Conservation (phyloP, 371 early-diverging fungal genomes). For the Basidiobolus meristosporus region DNA sequence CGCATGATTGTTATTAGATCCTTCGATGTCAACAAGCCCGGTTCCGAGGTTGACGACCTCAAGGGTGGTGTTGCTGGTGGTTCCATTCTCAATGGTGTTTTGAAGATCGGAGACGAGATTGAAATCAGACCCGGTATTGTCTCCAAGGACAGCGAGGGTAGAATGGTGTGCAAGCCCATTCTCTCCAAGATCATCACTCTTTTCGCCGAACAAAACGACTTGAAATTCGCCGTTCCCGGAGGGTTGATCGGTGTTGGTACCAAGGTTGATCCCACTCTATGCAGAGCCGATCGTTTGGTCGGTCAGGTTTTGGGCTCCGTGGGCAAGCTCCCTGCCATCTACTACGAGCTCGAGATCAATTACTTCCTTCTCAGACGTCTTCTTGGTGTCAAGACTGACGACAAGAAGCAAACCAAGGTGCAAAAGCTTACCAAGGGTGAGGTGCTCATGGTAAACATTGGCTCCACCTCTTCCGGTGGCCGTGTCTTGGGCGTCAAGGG, state of each 20-base stretch:
- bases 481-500: conserved; percentile 86
- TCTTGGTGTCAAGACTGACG: conserved; percentile 89
- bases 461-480: conserved; percentile 97
- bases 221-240: conserved; percentile 98
- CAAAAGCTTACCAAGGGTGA: conserved; percentile 88
- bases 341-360: conserved; percentile 88
- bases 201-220: conserved; percentile 83
- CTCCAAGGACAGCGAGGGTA: conserved; percentile 78
- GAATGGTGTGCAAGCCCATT: conserved; percentile 81
- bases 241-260: conserved; percentile 99
- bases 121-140: conserved; percentile 99
- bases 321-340: conserved; percentile 92
- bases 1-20: conserved; percentile 98
- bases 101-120: conserved; percentile 93
- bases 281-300: conserved; percentile 97
- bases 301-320: conserved; percentile 97
- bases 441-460: conserved; percentile 96
- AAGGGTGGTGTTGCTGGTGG: conserved; percentile 99
- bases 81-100: conserved; percentile 88
- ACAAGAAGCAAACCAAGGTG: conserved; percentile 91
- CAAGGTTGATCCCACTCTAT: conserved; percentile 94
- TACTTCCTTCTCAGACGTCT: conserved; percentile 95
- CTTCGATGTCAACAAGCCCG: conserved; percentile 99
- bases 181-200: conserved; percentile 86
- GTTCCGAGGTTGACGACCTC: conserved; percentile 86